phyloP scores from a whole-genome alignment of 2,329 filamentous ascomycete genomes.

The Gliomastix tumulicola region DNA sequence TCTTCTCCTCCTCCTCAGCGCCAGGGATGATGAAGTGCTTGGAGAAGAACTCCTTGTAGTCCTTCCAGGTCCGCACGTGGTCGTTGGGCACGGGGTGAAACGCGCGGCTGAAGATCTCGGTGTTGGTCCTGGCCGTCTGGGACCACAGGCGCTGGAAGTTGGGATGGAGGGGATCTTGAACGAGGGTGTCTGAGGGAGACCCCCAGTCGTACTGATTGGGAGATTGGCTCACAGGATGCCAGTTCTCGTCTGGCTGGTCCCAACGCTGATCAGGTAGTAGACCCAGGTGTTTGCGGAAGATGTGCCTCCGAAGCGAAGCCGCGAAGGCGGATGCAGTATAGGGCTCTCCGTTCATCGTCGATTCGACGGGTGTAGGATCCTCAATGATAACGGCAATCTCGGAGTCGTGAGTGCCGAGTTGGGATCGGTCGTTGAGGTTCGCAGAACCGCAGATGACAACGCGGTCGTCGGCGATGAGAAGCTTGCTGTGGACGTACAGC shows the following conservation, averaged over 20 bases:
- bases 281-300: slow-evolving; percentile 90
- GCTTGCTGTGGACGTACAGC: slow-evolving; percentile 59
- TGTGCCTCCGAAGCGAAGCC: slow-evolving; percentile 70
- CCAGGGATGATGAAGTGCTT: slow-evolving; percentile 56
- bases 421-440: slow-evolving; percentile 57
- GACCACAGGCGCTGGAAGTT: slow-evolving; percentile 69
- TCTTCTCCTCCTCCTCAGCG: slow-evolving; percentile 27
- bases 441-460: slow-evolving; percentile 73
- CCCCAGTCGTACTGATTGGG: slow-evolving; percentile 71
- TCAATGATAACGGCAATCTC: slow-evolving; percentile 89
- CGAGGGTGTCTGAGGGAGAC: slow-evolving; percentile 58
- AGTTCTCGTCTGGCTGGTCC: slow-evolving; percentile 64
- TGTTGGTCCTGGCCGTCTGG: slow-evolving; percentile 67
- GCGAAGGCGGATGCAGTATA: slow-evolving; percentile 72
- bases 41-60: slow-evolving; percentile 67
- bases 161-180: slow-evolving; percentile 65
- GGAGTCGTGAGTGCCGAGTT: slow-evolving; percentile 77
- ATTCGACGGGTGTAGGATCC: slow-evolving; percentile 63
- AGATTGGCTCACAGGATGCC: slow-evolving; percentile 62
- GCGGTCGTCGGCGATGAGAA: slow-evolving; percentile 75
- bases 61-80: slow-evolving; percentile 59
- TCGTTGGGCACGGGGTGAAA: slow-evolving; percentile 77
- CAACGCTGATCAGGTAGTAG: slow-evolving; percentile 69
- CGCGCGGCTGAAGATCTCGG: slow-evolving; percentile 69
- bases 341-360: slow-evolving; percentile 64